These are phyloP conservation scores for Starmerella floricola DNA, from an alignment of 805 yeast species.

Conservation along the genomic window DNA sequence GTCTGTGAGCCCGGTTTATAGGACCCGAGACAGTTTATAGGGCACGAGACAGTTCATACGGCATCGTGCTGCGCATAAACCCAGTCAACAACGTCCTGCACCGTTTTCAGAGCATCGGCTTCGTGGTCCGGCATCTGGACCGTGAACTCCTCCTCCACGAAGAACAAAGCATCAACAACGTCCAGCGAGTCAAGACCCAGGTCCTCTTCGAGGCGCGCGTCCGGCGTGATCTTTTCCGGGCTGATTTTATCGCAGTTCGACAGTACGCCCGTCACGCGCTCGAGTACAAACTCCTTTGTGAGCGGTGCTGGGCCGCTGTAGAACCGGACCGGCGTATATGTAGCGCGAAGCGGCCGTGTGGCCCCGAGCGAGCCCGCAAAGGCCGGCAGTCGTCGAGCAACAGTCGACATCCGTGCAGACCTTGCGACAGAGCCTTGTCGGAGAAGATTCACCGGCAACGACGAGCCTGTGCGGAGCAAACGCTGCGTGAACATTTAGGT, in stretches of 20 bases:
- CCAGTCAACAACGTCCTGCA: conserved; percentile 82
- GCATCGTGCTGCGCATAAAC: conserved; percentile 44
- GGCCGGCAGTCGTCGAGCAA: too few relatives aligned
- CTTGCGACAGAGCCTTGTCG: too few relatives aligned
- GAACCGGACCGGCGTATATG: not conserved
- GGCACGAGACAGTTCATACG: too few relatives aligned
- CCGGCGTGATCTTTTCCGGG: conserved; percentile 30
- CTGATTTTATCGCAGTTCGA: conserved; percentile 48
- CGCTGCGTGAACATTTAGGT: too few relatives aligned
- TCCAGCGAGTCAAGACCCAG: conserved; percentile 84
- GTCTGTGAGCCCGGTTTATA: too few relatives aligned
- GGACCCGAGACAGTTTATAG: too few relatives aligned
- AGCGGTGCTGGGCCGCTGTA: conserved; percentile 41
- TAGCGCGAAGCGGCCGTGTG: conserved; percentile 1
- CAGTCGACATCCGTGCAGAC: too few relatives aligned
- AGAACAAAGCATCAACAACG: conserved; percentile 88
- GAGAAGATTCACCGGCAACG: too few relatives aligned
- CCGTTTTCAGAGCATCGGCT: conserved; percentile 83
- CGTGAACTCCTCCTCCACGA: conserved; percentile 77
- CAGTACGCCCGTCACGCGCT: conserved; percentile 69
- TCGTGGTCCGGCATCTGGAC: conserved; percentile 40
- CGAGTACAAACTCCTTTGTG: conserved; percentile 64
- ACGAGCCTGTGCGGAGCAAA: not conserved
- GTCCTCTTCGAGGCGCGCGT: conserved; percentile 38
- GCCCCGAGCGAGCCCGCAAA: too few relatives aligned